Conservation (phyloP, 371 early-diverging fungal species). For the Gilbertella persicaria region DNA sequence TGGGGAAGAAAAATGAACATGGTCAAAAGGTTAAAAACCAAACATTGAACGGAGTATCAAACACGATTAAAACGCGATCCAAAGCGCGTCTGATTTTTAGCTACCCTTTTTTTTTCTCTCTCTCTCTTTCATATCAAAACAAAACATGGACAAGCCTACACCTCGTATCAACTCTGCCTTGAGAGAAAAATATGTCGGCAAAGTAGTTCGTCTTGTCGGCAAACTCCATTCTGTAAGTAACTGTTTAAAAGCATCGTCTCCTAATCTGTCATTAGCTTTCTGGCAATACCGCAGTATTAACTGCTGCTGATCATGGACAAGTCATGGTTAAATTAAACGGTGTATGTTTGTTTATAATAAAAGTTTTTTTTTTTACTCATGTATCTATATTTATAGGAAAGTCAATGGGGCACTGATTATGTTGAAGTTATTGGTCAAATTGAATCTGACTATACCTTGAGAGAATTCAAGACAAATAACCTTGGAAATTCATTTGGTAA, state of each 20-base stretch:
- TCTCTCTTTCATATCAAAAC: conserved; percentile 1
- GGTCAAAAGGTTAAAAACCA: too few species aligned
- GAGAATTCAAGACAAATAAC: conserved; percentile 43
- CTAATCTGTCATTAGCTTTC: conserved; percentile 37
- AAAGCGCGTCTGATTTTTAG: conserved; percentile 1
- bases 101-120: not conserved
- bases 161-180: conserved; percentile 63
- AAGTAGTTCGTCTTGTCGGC: conserved; percentile 57
- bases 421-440: conserved; percentile 52
- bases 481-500: conserved; percentile 44
- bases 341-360: conserved; percentile 30
- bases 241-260: not conserved
- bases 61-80: not conserved
- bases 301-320: conserved; percentile 54
- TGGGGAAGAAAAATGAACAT: too few species aligned
- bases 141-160: conserved; percentile 61
- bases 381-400: conserved; percentile 28
- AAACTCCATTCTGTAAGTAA: conserved; percentile 55
- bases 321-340: conserved; percentile 52
- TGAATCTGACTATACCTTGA: conserved; percentile 36
- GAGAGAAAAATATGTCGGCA: conserved; percentile 54
- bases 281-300: conserved; percentile 54
- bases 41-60: not conserved
- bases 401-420: conserved; percentile 43
- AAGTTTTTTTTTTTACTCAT: not conserved